These are phyloP conservation scores for Tricholoma sp. DNA, from an alignment of 768 basidiomycete species.

Conservation along the genomic window DNA sequence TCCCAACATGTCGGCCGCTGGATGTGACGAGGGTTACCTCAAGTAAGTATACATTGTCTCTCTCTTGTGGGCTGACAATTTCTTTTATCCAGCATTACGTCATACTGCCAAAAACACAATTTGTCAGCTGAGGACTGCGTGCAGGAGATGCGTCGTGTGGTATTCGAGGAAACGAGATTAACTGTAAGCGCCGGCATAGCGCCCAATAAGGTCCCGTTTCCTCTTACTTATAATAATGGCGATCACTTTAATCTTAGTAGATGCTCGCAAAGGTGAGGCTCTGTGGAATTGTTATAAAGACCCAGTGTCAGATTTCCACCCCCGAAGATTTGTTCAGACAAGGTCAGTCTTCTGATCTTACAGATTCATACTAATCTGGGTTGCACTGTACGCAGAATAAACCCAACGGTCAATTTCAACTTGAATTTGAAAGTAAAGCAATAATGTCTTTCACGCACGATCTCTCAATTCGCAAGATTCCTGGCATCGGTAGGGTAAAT, in stretches of 20 bases:
- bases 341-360: constrained; percentile 34
- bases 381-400: constrained; percentile 58
- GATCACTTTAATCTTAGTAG: constrained; percentile 28
- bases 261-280: constrained; percentile 84
- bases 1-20: constrained; percentile 66
- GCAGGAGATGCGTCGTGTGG: constrained; percentile 64
- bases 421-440: constrained; percentile 56
- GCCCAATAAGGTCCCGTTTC: constrained; percentile 73
- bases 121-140: constrained; percentile 73
- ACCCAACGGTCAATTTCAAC: constrained; percentile 86
- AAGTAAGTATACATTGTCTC: constrained; percentile 51
- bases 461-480: constrained; percentile 81
- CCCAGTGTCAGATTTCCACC: not conserved
- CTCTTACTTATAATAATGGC: constrained; percentile 1
- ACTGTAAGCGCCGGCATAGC: constrained; percentile 96
- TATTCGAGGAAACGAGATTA: constrained; percentile 72
- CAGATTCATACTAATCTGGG: constrained; percentile 2
- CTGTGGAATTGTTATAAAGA: not conserved
- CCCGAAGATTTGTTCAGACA: constrained; percentile 85
- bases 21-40: constrained; percentile 88
- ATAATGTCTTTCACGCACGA: constrained; percentile 76
- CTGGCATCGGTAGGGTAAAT: constrained; percentile 86
- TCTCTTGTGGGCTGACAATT: not conserved
- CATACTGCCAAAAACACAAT: constrained; percentile 67
- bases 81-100: constrained; percentile 58